Percentiles rank a stretch among this genome's conserved stretches.
These are phyloP conservation scores for Metarhizium humberi DNA, from an alignment of 2,329 filamentous ascomycete genomes.

Conservation along the genomic window DNA sequence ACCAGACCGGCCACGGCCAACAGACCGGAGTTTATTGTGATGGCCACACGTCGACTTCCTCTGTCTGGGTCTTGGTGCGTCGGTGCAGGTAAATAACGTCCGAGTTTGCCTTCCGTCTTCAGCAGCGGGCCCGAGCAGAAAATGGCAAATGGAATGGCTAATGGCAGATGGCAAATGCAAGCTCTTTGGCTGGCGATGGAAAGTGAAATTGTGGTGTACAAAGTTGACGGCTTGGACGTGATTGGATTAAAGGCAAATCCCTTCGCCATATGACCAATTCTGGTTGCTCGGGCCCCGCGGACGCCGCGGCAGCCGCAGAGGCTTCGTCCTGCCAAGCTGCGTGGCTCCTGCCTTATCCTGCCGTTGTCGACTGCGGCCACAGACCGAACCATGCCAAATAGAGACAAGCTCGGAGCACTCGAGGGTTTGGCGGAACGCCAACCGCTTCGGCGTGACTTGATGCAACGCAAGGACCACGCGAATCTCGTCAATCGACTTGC, in stretches of 20 bases:
- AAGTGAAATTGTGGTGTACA: neutral
- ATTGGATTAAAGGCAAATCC: slow-evolving; percentile 1
- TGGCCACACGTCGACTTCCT: too few relatives aligned
- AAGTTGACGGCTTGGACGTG: neutral
- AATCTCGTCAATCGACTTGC: too few relatives aligned
- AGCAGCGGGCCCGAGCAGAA: neutral
- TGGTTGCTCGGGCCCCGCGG: neutral
- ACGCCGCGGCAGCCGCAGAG: neutral
- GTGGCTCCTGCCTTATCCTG: neutral
- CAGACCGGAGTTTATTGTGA: neutral
- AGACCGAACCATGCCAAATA: neutral
- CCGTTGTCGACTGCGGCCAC: neutral
- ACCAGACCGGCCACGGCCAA: neutral
- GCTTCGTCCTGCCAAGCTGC: neutral
- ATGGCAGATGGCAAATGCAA: neutral
- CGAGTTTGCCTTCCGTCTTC: neutral
- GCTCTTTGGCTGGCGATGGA: too few relatives aligned
- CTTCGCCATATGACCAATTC: neutral
- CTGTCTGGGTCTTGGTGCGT: neutral
- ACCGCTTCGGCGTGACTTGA: too few relatives aligned
- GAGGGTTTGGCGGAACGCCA: too few relatives aligned
- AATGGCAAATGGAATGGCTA: neutral
- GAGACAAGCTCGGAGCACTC: neutral
- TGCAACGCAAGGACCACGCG: too few relatives aligned
- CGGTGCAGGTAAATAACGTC: neutral